Conservation (phyloP, 2,329 filamentous ascomycete genomes). For the Calonectria honghensis region DNA sequence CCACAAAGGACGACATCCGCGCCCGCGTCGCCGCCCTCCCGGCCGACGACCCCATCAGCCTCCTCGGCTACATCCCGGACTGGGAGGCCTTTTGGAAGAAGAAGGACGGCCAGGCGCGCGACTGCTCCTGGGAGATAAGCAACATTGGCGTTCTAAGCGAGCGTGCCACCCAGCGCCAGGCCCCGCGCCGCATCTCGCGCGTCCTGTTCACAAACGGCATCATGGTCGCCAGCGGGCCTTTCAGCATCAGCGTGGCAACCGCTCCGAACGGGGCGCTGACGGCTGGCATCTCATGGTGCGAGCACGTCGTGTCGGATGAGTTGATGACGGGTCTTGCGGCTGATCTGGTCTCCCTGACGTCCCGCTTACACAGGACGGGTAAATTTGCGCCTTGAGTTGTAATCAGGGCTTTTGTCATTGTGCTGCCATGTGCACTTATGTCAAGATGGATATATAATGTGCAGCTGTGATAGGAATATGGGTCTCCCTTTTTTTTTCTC, state of each 20-base stretch:
- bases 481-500: neutral
- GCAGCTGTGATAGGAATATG: neutral
- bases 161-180: conserved; percentile 40
- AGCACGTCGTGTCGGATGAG: conserved; percentile 62
- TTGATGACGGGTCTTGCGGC: conserved; percentile 61
- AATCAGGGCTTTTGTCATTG: neutral
- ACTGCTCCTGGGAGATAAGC: conserved; percentile 70
- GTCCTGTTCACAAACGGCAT: conserved; percentile 71
- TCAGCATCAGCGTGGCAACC: conserved; percentile 69
- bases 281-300: conserved; percentile 69
- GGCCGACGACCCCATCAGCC: conserved; percentile 64
- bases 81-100: conserved; percentile 63
- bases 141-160: conserved; percentile 69
- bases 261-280: conserved; percentile 63
- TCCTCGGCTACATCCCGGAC: conserved; percentile 66
- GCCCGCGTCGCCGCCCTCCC: conserved; percentile 60
- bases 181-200: conserved; percentile 62
- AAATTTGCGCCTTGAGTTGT: conserved; percentile 34
- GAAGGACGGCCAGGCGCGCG: conserved; percentile 65
- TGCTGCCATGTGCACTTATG: neutral
- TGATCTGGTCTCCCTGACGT: conserved; percentile 58
- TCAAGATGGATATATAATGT: neutral
- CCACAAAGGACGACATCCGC: conserved; percentile 60
- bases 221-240: conserved; percentile 63
- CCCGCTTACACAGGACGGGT: conserved; percentile 52